These are phyloP conservation scores for Crithidia expoeki DNA, from an alignment of 208 protist species.

Conservation along the genomic window DNA sequence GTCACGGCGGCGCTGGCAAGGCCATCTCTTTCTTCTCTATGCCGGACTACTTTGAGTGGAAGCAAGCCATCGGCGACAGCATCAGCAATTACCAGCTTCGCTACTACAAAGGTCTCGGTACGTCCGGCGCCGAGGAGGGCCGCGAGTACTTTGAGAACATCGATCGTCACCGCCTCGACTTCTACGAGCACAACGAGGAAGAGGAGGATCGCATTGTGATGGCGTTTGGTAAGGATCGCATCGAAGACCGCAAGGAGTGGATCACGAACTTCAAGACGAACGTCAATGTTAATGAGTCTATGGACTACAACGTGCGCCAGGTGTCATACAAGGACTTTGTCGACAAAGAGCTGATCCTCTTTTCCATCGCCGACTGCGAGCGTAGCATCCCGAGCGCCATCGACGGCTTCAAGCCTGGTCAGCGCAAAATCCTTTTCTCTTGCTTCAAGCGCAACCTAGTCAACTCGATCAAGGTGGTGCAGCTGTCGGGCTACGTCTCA, in stretches of 20 bases:
- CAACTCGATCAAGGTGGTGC: slow-evolving; percentile 99
- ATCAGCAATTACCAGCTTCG: slow-evolving; percentile 96
- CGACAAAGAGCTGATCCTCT: slow-evolving; percentile 99
- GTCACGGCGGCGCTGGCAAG: slow-evolving; percentile 52
- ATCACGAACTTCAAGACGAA: slow-evolving; percentile 93
- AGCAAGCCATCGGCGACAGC: slow-evolving; percentile 68
- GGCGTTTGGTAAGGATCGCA: slow-evolving; percentile 98
- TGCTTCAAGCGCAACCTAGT: slow-evolving; percentile 99
- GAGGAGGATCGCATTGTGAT: slow-evolving; percentile 97
- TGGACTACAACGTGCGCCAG: slow-evolving; percentile 92
- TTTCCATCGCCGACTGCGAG: slow-evolving; percentile 97
- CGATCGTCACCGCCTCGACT: slow-evolving; percentile 96
- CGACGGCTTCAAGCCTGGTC: slow-evolving; percentile 99
- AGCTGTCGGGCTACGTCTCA: slow-evolving; percentile 99
- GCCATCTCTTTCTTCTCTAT: slow-evolving; percentile 99
- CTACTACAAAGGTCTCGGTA: slow-evolving; percentile 99
- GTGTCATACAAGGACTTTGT: slow-evolving; percentile 98
- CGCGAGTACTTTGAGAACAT: slow-evolving; percentile 99
- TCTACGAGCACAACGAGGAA: slow-evolving; percentile 79
- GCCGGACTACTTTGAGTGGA: slow-evolving; percentile 98
- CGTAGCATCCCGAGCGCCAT: slow-evolving; percentile 94
- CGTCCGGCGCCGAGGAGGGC: slow-evolving; percentile 95
- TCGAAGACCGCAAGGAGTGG: slow-evolving; percentile 99
- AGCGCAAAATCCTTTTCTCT: slow-evolving; percentile 99
- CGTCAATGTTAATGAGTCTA: slow-evolving; percentile 77